Conservation (phyloP, 2,329 filamentous ascomycete species). For the Blastomyces parvus region DNA sequence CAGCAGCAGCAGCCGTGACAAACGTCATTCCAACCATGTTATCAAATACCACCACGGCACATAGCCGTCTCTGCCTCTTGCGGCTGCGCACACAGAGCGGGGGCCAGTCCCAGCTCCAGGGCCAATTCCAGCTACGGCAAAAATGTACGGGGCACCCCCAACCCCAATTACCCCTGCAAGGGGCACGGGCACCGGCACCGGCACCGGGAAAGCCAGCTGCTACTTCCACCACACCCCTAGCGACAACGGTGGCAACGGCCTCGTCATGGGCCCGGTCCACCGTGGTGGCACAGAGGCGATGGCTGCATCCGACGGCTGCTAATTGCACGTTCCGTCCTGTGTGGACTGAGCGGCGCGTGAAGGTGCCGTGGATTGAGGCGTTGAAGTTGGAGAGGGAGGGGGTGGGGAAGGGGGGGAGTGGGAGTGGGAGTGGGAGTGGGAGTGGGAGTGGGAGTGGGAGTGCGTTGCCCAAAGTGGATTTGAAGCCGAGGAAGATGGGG, state of each 20-base stretch:
- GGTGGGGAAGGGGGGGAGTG: conserved; percentile 7
- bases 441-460: conserved; percentile 19
- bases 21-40: background rate
- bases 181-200: too few relatives aligned
- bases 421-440: conserved; percentile 37
- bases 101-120: background rate
- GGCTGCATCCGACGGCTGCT: conserved; percentile 24
- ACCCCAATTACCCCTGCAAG: background rate
- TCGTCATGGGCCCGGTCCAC: background rate
- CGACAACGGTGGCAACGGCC: background rate
- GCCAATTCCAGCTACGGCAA: background rate
- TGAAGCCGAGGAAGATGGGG: conserved; percentile 59
- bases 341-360: conserved; percentile 49
- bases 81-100: background rate
- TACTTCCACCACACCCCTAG: too few relatives aligned
- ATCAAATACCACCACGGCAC: background rate
- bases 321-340: conserved; percentile 25
- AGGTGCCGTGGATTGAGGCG: conserved; percentile 61
- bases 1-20: too few relatives aligned
- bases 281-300: conserved; percentile 5
- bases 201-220: too few relatives aligned
- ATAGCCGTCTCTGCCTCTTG: background rate
- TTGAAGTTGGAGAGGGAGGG: conserved; percentile 44
- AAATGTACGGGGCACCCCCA: background rate
- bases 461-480: conserved; percentile 41